phyloP scores from a whole-genome alignment of 305 asterid genomes.

The Euphrasia arctica region DNA sequence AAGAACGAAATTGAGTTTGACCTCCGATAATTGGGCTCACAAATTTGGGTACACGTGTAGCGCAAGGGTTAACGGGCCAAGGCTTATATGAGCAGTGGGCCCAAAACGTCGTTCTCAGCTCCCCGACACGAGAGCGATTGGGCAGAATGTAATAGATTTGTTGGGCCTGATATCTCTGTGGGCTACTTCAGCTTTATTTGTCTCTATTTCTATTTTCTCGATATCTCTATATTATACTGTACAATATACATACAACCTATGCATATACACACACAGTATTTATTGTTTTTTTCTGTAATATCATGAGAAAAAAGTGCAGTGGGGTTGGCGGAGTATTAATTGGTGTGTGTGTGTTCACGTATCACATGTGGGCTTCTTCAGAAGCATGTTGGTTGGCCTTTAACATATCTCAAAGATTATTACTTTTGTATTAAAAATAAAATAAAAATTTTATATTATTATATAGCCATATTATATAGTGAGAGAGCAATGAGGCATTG shows the following conservation, averaged over 20 bases:
- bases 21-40: not conserved
- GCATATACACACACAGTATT: not conserved
- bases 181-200: constrained; percentile 27
- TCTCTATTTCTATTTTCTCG: constrained; percentile 16
- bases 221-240: not conserved
- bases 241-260: not conserved
- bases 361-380: constrained; percentile 23
- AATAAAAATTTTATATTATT: too few relatives aligned
- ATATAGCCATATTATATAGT: too few relatives aligned
- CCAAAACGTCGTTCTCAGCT: constrained; percentile 35
- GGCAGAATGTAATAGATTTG: constrained; percentile 36
- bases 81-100: constrained; percentile 29
- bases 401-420: not conserved
- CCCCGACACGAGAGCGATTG: constrained; percentile 59
- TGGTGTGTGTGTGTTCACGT: constrained; percentile 27
- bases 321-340: constrained; percentile 2
- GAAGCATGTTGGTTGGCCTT: not conserved
- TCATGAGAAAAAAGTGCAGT: constrained; percentile 33
- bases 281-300: not conserved
- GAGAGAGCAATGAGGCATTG: not conserved
- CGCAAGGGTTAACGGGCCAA: constrained; percentile 22
- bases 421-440: too few relatives aligned
- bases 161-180: constrained; percentile 29
- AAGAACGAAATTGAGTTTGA: not conserved
- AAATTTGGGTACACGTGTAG: constrained; percentile 30